These are phyloP conservation scores for Aspergillus transmontanensis DNA, from an alignment of 2,329 filamentous ascomycete genomes.

Conservation along the genomic window DNA sequence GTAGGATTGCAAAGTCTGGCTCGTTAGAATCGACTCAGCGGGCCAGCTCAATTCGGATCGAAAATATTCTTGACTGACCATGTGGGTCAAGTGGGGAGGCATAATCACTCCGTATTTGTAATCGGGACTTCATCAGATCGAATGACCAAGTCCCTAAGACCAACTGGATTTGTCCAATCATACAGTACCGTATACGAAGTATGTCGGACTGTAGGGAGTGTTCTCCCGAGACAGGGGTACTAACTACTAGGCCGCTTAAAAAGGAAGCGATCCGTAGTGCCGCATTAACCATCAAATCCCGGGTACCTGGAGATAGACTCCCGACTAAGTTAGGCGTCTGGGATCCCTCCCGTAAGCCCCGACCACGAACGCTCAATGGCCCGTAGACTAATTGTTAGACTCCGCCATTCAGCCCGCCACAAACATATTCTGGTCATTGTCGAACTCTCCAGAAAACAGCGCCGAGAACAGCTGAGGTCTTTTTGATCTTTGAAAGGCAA, in stretches of 20 bases:
- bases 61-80: not conserved
- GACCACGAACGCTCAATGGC: slow-evolving; percentile 12
- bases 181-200: not conserved
- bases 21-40: not conserved
- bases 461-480: not conserved
- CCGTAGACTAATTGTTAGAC: slow-evolving; percentile 8
- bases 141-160: not conserved
- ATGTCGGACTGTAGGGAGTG: not conserved
- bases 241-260: not conserved
- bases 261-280: not conserved
- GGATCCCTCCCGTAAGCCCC: not conserved
- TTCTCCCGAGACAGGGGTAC: not conserved
- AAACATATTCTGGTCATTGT: slow-evolving; percentile 7
- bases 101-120: not conserved
- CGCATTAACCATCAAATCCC: not conserved
- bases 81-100: slow-evolving; percentile 1
- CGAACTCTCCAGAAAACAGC: slow-evolving; percentile 19
- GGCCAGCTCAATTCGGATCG: slow-evolving; percentile 2
- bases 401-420: slow-evolving; percentile 25
- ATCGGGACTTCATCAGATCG: not conserved
- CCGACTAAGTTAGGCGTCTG: not conserved
- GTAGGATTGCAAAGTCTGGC: not conserved
- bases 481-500: not conserved
- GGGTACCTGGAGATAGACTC: not conserved
- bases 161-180: not conserved